Evolutionary conservation across 129 eudicot species (phyloP).

Genomic region (Saposhnikovia divaricata): DNA sequence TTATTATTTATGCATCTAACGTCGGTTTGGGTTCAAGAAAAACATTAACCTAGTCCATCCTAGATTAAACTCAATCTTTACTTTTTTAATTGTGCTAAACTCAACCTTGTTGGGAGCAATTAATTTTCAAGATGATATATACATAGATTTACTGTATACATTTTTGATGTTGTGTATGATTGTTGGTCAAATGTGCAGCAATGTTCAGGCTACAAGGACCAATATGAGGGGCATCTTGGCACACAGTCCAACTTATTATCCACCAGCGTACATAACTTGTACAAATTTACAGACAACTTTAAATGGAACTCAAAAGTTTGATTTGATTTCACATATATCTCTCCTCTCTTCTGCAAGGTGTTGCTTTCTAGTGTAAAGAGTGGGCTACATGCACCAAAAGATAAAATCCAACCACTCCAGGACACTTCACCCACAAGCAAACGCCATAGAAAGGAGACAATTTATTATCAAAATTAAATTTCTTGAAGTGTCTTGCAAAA

Average conservation of each 20-base stretch:
- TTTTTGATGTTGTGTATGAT: neutral
- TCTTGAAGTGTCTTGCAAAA: neutral
- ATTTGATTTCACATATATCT: conserved; percentile 2
- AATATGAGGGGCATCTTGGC: neutral
- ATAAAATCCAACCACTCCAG: neutral
- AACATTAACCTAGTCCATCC: neutral
- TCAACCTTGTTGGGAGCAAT: neutral
- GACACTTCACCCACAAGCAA: neutral
- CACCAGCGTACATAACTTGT: neutral
- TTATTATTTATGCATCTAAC: neutral
- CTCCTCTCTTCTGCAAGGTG: neutral
- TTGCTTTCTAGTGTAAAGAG: neutral
- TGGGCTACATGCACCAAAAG: neutral
- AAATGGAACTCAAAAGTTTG: neutral
- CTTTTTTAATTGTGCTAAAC: neutral
- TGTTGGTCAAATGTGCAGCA: conserved; percentile 10
- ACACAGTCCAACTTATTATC: neutral
- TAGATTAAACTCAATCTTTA: neutral
- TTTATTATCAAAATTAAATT: neutral
- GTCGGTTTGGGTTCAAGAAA: no score
- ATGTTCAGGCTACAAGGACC: conserved; percentile 1
- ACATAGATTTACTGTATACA: neutral
- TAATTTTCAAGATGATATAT: conserved; percentile 1
- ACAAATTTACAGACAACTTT: neutral
- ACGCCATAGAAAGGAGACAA: neutral